phyloP scores from a whole-genome alignment of 371 early-diverging fungal genomes.

The Zychaea mexicana region DNA sequence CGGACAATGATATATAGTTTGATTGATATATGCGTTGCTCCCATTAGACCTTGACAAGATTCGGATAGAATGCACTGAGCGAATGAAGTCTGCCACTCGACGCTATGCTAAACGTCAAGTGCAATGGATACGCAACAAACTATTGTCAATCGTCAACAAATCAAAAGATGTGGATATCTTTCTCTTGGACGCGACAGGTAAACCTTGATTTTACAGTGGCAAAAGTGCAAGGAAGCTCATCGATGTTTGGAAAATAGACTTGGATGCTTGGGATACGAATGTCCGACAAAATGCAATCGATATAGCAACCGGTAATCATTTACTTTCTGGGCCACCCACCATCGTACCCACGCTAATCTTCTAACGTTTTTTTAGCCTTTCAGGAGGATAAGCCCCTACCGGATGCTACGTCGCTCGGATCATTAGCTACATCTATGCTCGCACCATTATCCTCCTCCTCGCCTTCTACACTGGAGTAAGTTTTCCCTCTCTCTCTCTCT shows the following conservation, averaged over 20 bases:
- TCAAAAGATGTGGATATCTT: conserved; percentile 55
- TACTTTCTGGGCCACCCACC: neutral
- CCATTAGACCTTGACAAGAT: conserved; percentile 45
- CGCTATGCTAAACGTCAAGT: conserved; percentile 90
- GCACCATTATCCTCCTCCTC: conserved; percentile 10
- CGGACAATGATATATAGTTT: neutral
- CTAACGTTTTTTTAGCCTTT: conserved; percentile 23
- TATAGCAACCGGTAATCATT: conserved; percentile 47
- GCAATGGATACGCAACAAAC: conserved; percentile 88
- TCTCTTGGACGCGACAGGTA: conserved; percentile 82
- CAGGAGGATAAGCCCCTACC: conserved; percentile 33
- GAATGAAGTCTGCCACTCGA: conserved; percentile 86
- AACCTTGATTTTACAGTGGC: neutral
- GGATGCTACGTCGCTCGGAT: conserved; percentile 36
- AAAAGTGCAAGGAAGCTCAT: no score
- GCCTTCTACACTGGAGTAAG: neutral
- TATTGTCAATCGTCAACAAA: conserved; percentile 57
- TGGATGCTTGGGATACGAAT: conserved; percentile 57
- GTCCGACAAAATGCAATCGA: conserved; percentile 56
- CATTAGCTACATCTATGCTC: conserved; percentile 41
- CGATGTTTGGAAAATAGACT: conserved; percentile 30
- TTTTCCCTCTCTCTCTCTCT: neutral
- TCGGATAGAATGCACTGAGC: conserved; percentile 60
- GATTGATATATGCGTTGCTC: neutral
- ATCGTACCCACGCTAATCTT: neutral